Percentiles rank a stretch among this genome's conserved stretches.
phyloP scores from a whole-genome alignment of 768 basidiomycete species.

The Lentinula detonsa region DNA sequence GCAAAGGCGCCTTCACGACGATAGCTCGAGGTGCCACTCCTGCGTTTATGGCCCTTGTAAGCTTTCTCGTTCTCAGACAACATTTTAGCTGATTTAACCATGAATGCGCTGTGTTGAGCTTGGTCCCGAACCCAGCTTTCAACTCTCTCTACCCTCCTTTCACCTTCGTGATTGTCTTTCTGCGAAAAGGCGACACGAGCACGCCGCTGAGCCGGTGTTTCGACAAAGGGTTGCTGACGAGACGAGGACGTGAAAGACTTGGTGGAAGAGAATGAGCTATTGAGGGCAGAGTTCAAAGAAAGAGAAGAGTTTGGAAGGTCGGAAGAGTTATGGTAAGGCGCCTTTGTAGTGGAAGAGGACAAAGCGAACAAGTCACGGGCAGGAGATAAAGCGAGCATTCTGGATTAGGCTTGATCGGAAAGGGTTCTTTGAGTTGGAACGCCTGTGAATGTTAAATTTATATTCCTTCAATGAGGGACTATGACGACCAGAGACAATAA shows the following conservation, averaged over 20 bases:
- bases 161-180: background rate
- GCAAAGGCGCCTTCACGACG: background rate
- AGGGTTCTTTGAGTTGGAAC: background rate
- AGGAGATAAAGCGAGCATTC: conserved; percentile 3
- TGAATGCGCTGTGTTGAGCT: background rate
- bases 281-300: background rate
- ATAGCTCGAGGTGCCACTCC: background rate
- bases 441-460: background rate
- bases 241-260: background rate
- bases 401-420: background rate
- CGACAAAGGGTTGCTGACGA: background rate
- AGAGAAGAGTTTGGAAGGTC: background rate
- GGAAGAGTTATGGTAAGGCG: background rate
- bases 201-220: conserved; percentile 2
- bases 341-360: background rate
- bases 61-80: background rate
- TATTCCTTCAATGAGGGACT: background rate
- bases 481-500: background rate
- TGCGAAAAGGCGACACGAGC: conserved; percentile 2
- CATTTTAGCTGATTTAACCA: background rate
- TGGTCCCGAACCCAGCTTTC: conserved; percentile 3
- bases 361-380: conserved; percentile 2
- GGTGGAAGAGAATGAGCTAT: background rate
- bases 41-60: background rate
- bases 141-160: background rate